Evolutionary conservation across 306 rosid species (phyloP), one percentile per base, ranked within the genome.

Genomic region (Cucurbita moschata): DNA sequence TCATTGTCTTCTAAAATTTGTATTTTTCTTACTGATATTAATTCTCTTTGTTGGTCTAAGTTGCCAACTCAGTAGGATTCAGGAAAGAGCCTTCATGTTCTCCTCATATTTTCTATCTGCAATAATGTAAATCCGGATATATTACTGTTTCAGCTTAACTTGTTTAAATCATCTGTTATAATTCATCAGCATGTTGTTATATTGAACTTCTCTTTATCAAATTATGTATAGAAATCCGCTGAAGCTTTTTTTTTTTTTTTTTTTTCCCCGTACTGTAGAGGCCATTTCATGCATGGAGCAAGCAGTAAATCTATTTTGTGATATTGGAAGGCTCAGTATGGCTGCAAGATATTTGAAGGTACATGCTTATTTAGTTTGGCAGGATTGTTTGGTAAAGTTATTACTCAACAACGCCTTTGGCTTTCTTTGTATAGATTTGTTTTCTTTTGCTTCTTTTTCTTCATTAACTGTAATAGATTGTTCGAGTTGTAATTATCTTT

Each of bases 241-340:
- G 74, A 49, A 69, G 44, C 58, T 50, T 8, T 21, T 37, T 12
- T 30, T 50, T 8, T 8, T 21, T 37, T 8, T 21, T 37, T 12
- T 30, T 50, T 8, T 43, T 21, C 19, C 4, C 15, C 4, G 70
- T 50, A 40, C 57, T 78, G 75, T 86, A 91, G 99, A 91, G 82
- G 81, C 98, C 78, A 86, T 87, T 61, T 76, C 92, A 79, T 87
- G 97, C 90, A 80, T 93, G 78, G 85, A 86, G 77, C 81, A 83
- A 72, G 97, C 92, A 30, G 90, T 94, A 58, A 85, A 84, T 84
- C 81, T 88, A 78, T 65, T 87, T 68, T 94, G 99, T 88, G 97
- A 94, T 50, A 94, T 91, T 91, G 99, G 99, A 80, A 86, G 97
- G 85, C 95, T 94, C 75, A 89, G 83, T 70, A 89, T 94, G 99